Evolutionary conservation across 257 asterid species (phyloP).

Genomic region (Asclepias syriaca): DNA sequence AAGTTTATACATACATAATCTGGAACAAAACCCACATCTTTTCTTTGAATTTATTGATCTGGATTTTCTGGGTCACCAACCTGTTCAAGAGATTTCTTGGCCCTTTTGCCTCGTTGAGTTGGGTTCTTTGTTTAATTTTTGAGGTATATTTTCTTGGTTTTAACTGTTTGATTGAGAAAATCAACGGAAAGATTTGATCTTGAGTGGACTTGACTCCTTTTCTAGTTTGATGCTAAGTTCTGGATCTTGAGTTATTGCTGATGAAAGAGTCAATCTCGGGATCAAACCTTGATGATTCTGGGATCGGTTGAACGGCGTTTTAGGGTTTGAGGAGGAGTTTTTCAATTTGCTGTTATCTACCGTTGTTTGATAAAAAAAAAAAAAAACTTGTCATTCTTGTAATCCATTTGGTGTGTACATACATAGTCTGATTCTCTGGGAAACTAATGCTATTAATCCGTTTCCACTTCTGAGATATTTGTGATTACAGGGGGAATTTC

Average conservation of each 20-base stretch:
- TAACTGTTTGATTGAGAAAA: conserved; percentile 29
- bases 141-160: conserved; percentile 12
- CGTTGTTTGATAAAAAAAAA: conserved; percentile 17
- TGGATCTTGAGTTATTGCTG: conserved; percentile 53
- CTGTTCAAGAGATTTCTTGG: too few relatives aligned
- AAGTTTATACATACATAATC: conserved; percentile 18
- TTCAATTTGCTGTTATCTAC: conserved; percentile 12
- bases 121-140: conserved; percentile 22
- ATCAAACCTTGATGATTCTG: conserved; percentile 54
- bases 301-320: conserved; percentile 53
- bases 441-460: conserved; percentile 26
- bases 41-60: conserved; percentile 37
- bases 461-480: conserved; percentile 28
- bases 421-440: conserved; percentile 28
- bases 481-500: conserved; percentile 34
- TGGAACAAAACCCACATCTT: conserved; percentile 26
- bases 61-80: conserved; percentile 17
- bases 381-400: conserved; percentile 12
- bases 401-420: conserved; percentile 36
- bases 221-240: conserved; percentile 23
- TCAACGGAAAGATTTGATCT: conserved; percentile 20
- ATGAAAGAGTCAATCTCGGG: conserved; percentile 45
- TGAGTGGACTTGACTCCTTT: conserved; percentile 10
- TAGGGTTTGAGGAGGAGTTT: conserved; percentile 22
- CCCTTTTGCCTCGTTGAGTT: conserved; percentile 6